Evolutionary conservation across 495 filamentous ascomycete genomes (phyloP), one percentile per base, ranked within the genome.

Genomic region (Penicillium silybi): DNA sequence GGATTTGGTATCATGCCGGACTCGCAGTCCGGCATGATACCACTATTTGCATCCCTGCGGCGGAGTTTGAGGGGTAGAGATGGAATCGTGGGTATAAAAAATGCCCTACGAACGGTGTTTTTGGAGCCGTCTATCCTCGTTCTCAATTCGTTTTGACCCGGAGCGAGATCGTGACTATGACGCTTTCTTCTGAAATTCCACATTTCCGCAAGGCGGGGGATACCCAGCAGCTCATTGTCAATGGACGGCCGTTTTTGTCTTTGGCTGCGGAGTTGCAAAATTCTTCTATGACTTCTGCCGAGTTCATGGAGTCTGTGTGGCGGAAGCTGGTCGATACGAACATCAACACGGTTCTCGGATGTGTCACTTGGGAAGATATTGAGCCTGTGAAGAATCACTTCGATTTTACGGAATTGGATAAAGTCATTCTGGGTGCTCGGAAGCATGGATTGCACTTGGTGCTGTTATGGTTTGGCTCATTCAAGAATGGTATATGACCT

Each of bases 381-480:
- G 77, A 80, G 62, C 70, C 76, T 7, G 53, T 48, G 0, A 76
- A 80, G 58, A 73, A 70, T 11, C 44, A 65, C 18, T 80, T 80
- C 50, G 56, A 67, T 35, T 76, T 79, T 41, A 47, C 50, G 4
- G 66, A 77, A 49, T 65, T 79, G 5, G 72, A 77, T 44, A 52
- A 69, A 49, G 58, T 73, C 26, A 68, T 80, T 32, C 25, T 61
- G 4, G 71, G 61, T 41, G 75, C 74, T 11, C 56, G 72, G 38
- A 41, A 61, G 19, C 63, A 78, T 50, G 68, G 61, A 5, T 32
- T 79, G 26, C 69, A 69, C 41, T 60, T 80, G 0, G 63, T 79
- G 3, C 41, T 78, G 20, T 61, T 79, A n/a, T 79, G 77, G 77
- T 77, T 79, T 63, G 77, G 74, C 2, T 68, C 68, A 1, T 79